Evolutionary conservation across 2,329 filamentous ascomycete species (phyloP).

Genomic region (Balansia obtecta): DNA sequence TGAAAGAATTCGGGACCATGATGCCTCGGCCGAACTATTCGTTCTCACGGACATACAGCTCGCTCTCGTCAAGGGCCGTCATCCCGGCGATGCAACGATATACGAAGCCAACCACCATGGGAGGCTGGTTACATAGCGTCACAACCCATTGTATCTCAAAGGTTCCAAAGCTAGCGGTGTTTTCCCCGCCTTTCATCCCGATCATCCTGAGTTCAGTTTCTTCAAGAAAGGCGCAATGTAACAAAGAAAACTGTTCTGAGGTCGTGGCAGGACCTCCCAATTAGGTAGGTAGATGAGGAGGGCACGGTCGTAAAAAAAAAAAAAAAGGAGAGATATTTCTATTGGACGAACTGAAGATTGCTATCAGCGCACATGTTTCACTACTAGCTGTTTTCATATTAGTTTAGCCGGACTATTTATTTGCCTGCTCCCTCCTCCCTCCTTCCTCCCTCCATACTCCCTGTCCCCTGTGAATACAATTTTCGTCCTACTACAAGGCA

Average conservation of each 20-base stretch:
- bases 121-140: background rate
- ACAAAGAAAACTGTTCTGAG: background rate
- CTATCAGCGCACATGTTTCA: too few species aligned
- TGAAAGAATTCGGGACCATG: background rate
- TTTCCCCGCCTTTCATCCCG: background rate
- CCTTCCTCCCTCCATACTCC: too few species aligned
- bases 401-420: too few species aligned
- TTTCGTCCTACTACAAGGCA: too few species aligned
- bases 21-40: background rate
- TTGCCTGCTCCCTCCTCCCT: too few species aligned
- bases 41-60: background rate
- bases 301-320: background rate
- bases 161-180: background rate
- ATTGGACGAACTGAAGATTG: too few species aligned
- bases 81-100: background rate
- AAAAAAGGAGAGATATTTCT: background rate
- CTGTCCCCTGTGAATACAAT: too few species aligned
- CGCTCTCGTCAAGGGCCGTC: background rate
- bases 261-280: background rate
- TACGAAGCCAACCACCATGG: background rate
- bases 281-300: background rate
- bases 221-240: background rate
- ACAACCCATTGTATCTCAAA: background rate
- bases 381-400: too few species aligned
- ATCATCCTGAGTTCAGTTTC: background rate